Conservation (phyloP, 768 basidiomycete genomes). For the Termitomyces sp. region DNA sequence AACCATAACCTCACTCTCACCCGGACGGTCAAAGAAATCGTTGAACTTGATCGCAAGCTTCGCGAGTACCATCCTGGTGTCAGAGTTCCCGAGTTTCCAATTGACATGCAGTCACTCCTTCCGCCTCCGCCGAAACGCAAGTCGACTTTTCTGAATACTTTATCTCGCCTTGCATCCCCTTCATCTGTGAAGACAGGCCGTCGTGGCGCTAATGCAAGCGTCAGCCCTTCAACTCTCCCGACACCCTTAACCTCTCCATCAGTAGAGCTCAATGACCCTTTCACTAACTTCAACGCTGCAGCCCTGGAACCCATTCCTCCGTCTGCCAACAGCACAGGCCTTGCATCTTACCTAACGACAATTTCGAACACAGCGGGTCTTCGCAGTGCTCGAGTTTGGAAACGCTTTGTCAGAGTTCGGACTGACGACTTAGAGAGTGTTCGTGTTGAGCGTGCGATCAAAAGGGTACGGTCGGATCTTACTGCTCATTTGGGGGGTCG, state of each 20-base stretch:
- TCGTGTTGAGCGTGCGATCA: constrained; percentile 82
- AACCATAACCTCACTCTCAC: constrained; percentile 88
- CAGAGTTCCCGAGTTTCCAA: constrained; percentile 56
- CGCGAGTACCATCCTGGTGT: constrained; percentile 53
- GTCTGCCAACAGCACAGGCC: constrained; percentile 53
- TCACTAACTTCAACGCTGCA: constrained; percentile 34
- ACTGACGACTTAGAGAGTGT: constrained; percentile 87
- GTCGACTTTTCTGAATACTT: constrained; percentile 80
- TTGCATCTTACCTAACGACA: constrained; percentile 77
- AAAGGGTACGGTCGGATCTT: constrained; percentile 80
- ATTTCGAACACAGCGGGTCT: constrained; percentile 63
- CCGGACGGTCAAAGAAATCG: constrained; percentile 67
- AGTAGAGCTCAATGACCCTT: constrained; percentile 58
- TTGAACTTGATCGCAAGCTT: constrained; percentile 80
- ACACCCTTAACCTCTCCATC: constrained; percentile 48
- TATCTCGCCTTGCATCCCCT: constrained; percentile 78
- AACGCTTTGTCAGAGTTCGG: constrained; percentile 78
- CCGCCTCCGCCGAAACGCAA: constrained; percentile 62
- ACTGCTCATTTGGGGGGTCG: constrained; percentile 55
- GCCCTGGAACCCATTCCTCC: constrained; percentile 22
- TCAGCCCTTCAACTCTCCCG: constrained; percentile 28
- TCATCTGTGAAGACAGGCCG: constrained; percentile 45
- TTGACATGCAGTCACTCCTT: constrained; percentile 50
- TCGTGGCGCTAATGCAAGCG: constrained; percentile 28
- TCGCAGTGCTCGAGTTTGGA: constrained; percentile 69